Percentiles rank a stretch among this genome's conserved stretches.
phyloP scores from a whole-genome alignment of 352 stramenopile genomes.

The Globisporangium polare region DNA sequence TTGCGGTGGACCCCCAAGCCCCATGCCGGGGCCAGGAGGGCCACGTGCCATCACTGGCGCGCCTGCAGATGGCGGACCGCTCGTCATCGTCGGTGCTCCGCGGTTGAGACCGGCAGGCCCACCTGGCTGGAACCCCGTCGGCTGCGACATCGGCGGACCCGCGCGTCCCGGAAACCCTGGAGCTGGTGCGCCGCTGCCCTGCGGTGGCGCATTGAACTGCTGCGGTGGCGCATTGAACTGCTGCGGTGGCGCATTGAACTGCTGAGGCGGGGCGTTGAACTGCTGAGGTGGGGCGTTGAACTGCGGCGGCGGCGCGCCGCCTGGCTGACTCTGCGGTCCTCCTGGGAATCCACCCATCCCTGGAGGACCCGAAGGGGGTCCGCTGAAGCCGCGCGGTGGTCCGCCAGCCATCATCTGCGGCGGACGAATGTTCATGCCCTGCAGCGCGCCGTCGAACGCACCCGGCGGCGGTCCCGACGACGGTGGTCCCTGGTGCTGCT shows the following conservation, averaged over 20 bases:
- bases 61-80: slow-evolving; percentile 15
- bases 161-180: slow-evolving; percentile 16
- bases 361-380: slow-evolving; percentile 21
- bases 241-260: slow-evolving; percentile 13
- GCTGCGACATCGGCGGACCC: slow-evolving; percentile 20
- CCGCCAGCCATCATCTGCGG: slow-evolving; percentile 14
- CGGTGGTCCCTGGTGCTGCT: slow-evolving; percentile 23
- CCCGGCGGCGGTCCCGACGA: slow-evolving; percentile 16
- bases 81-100: slow-evolving; percentile 30
- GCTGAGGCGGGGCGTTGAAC: slow-evolving; percentile 11
- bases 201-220: slow-evolving; percentile 13
- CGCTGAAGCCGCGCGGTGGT: slow-evolving; percentile 14
- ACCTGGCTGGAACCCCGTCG: slow-evolving; percentile 14
- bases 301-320: slow-evolving; percentile 11
- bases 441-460: slow-evolving; percentile 34
- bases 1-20: slow-evolving; percentile 13
- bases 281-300: slow-evolving; percentile 13
- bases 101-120: slow-evolving; percentile 7
- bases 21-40: slow-evolving; percentile 16
- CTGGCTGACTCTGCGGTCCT: slow-evolving; percentile 20
- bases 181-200: slow-evolving; percentile 1
- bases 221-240: slow-evolving; percentile 13
- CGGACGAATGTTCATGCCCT: slow-evolving; percentile 26
- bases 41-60: slow-evolving; percentile 16
- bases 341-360: slow-evolving; percentile 14